These are phyloP conservation scores for Aspergillus cavernicola DNA, from an alignment of 495 filamentous ascomycete species.

Conservation along the genomic window DNA sequence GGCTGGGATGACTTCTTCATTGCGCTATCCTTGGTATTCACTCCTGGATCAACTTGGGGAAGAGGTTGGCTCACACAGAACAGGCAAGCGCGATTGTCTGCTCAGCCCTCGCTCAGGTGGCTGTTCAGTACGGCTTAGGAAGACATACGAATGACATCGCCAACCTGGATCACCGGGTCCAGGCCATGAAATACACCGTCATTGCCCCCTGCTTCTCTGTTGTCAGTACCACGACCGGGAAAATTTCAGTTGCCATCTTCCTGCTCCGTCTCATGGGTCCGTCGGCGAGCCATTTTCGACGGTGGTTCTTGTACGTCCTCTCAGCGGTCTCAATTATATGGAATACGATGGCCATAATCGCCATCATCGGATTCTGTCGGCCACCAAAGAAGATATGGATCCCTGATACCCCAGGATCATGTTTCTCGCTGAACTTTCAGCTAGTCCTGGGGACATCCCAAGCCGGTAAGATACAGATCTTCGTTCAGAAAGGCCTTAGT, in stretches of 20 bases:
- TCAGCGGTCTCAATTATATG: conserved; percentile 4
- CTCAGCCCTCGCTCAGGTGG: conserved; percentile 9
- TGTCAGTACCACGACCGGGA: conserved; percentile 14
- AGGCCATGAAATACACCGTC: conserved; percentile 13
- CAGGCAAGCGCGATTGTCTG: conserved; percentile 10
- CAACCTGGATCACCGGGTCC: background rate
- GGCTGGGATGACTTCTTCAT: conserved; percentile 18
- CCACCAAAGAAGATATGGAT: conserved; percentile 11
- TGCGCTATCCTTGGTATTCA: conserved; percentile 8
- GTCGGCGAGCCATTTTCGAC: background rate
- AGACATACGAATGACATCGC: conserved; percentile 6
- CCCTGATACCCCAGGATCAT: background rate
- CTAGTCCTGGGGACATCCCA: conserved; percentile 6
- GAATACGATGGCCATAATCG: conserved; percentile 10
- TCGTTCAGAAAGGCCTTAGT: background rate
- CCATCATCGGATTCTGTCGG: conserved; percentile 12
- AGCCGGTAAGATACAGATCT: background rate
- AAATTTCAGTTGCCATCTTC: conserved; percentile 11
- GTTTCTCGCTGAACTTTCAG: conserved; percentile 8
- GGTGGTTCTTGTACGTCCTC: conserved; percentile 13
- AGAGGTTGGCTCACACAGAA: background rate
- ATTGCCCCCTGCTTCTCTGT: conserved; percentile 16
- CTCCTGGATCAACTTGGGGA: no score
- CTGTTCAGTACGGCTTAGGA: conserved; percentile 9
- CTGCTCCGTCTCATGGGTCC: conserved; percentile 12